These are phyloP conservation scores for Mycena amicta DNA, from an alignment of 768 basidiomycete genomes.

Conservation along the genomic window DNA sequence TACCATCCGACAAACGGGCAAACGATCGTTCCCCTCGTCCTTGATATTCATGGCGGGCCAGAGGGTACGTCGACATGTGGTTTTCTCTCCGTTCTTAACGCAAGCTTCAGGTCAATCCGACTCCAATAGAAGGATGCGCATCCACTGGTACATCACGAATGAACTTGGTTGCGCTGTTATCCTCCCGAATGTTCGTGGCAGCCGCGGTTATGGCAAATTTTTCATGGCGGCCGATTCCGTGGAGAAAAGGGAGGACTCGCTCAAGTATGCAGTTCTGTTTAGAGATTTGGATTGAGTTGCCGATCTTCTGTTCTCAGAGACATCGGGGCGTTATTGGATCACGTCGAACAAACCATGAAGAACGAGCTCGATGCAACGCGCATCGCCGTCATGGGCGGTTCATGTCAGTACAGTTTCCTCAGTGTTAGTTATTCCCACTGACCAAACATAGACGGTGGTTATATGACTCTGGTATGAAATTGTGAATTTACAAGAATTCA, in stretches of 20 bases:
- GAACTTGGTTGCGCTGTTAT: slow-evolving; percentile 43
- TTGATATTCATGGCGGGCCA: slow-evolving; percentile 45
- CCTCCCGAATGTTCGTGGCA: slow-evolving; percentile 47
- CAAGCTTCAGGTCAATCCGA: slow-evolving; percentile 11
- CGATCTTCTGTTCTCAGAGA: slow-evolving; percentile 32
- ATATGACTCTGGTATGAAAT: slow-evolving; percentile 40
- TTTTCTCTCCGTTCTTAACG: not conserved
- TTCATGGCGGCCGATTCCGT: slow-evolving; percentile 44
- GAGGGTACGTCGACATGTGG: slow-evolving; percentile 10
- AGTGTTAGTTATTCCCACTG: too few species aligned
- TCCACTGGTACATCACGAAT: slow-evolving; percentile 44
- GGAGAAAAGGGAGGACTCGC: slow-evolving; percentile 44
- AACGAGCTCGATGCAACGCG: slow-evolving; percentile 35
- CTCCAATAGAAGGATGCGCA: slow-evolving; percentile 22
- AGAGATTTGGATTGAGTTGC: not conserved
- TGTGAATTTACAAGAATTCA: not conserved
- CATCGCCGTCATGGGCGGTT: slow-evolving; percentile 46
- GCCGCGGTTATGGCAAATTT: slow-evolving; percentile 42
- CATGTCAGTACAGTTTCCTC: slow-evolving; percentile 39
- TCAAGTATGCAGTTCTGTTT: slow-evolving; percentile 33
- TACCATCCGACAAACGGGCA: slow-evolving; percentile 38
- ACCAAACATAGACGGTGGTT: slow-evolving; percentile 38
- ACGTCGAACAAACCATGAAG: slow-evolving; percentile 35
- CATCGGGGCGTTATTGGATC: slow-evolving; percentile 38
- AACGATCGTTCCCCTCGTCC: slow-evolving; percentile 33